Evolutionary conservation across 805 yeast species (phyloP).

Genomic region (Kregervanrija fluxuum): DNA sequence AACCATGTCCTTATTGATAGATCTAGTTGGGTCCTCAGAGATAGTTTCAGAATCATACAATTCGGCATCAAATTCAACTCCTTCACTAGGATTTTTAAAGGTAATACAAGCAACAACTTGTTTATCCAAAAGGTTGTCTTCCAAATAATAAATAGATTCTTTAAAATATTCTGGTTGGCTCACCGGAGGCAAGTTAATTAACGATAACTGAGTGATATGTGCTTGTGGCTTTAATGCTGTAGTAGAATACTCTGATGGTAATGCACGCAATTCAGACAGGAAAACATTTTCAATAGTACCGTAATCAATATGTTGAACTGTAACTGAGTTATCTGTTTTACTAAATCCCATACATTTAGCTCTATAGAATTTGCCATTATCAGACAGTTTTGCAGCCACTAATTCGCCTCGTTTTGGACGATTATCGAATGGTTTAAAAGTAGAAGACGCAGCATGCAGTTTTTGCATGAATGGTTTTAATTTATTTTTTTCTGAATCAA

Average conservation of each 20-base stretch:
- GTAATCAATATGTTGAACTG: conserved; percentile 54
- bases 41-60: conserved; percentile 52
- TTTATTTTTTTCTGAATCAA: conserved; percentile 32
- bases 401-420: conserved; percentile 46
- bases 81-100: conserved; percentile 30
- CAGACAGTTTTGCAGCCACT: conserved; percentile 47
- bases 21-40: conserved; percentile 44
- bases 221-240: conserved; percentile 44
- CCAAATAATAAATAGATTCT: conserved; percentile 48
- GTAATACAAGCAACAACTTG: conserved; percentile 49
- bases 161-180: conserved; percentile 46
- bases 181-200: conserved; percentile 50
- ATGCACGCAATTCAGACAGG: conserved; percentile 37
- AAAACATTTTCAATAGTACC: conserved; percentile 47
- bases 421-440: conserved; percentile 30
- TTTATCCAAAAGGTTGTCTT: conserved; percentile 44
- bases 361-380: conserved; percentile 51
- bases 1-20: conserved; percentile 54
- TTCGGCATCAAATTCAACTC: conserved; percentile 42
- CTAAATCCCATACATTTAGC: conserved; percentile 45
- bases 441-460: conserved; percentile 34
- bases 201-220: conserved; percentile 44
- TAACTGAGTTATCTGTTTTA: conserved; percentile 34
- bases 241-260: conserved; percentile 43
- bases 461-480: conserved; percentile 38